Conservation (phyloP, 305 asterid species). For the Coffea humblotiana region DNA sequence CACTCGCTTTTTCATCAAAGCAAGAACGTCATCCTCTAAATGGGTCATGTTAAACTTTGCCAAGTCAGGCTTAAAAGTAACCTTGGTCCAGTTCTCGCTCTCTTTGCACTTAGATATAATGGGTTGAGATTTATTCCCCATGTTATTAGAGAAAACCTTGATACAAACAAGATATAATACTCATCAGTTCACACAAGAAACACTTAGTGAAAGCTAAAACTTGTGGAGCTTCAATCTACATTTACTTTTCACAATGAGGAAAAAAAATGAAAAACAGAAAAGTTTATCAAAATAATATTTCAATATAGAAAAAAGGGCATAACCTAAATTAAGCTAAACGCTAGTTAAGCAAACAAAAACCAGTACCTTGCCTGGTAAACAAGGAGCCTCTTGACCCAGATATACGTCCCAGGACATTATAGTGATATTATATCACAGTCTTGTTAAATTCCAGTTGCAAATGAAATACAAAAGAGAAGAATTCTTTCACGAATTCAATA, state of each 20-base stretch:
- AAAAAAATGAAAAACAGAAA: not conserved
- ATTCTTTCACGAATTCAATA: not conserved
- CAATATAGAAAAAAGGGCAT: not conserved
- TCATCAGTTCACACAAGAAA: not conserved
- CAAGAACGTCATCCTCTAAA: constrained; percentile 89
- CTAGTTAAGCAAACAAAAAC: not conserved
- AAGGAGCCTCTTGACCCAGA: not conserved
- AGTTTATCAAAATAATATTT: not conserved
- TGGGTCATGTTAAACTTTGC: constrained; percentile 78
- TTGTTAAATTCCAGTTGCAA: too few species aligned
- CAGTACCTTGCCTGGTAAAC: not conserved
- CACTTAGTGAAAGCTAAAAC: not conserved
- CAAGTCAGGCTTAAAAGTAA: constrained; percentile 89
- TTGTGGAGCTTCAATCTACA: not conserved
- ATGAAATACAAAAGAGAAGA: not conserved
- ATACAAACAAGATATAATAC: constrained; percentile 14
- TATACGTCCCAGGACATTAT: not conserved
- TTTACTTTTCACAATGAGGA: not conserved
- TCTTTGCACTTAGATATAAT: constrained; percentile 67
- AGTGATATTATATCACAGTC: not conserved
- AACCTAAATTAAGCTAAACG: not conserved
- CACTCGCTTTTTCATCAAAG: constrained; percentile 90
- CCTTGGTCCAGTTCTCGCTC: constrained; percentile 87
- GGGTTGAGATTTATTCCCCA: constrained; percentile 84
- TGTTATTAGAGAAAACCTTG: constrained; percentile 83